Percentiles rank a stretch among this genome's conserved stretches.
phyloP scores from a whole-genome alignment of 73 alveolate genomes.

The Paramecium primaurelia region DNA sequence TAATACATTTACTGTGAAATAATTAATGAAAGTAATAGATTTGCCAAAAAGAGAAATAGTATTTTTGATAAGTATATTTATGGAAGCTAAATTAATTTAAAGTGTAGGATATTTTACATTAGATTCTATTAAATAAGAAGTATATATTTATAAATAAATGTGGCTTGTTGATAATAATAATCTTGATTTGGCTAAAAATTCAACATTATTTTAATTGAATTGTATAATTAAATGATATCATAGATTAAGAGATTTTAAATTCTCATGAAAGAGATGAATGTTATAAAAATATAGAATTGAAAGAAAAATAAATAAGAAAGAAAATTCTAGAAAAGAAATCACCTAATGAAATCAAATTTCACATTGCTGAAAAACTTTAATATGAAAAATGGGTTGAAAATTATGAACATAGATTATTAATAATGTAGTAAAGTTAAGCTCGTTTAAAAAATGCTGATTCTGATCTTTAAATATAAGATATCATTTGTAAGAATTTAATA shows the following conservation, averaged over 20 bases:
- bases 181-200: background rate
- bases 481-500: background rate
- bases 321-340: background rate
- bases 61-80: background rate
- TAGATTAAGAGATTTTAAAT: background rate
- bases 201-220: background rate
- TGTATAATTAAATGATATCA: background rate
- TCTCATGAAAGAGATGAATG: background rate
- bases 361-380: background rate
- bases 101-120: background rate
- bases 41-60: background rate
- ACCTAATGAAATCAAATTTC: background rate
- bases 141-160: background rate
- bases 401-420: background rate
- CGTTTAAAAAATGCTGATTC: background rate
- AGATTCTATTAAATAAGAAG: background rate
- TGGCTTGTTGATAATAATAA: background rate
- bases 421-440: background rate
- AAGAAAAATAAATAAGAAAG: background rate
- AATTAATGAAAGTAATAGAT: background rate
- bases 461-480: background rate
- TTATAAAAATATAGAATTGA: background rate
- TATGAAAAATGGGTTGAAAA: background rate
- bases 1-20: background rate
- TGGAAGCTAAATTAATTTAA: background rate